phyloP scores from a whole-genome alignment of 352 stramenopile species.

The Pythium phragmitis region DNA sequence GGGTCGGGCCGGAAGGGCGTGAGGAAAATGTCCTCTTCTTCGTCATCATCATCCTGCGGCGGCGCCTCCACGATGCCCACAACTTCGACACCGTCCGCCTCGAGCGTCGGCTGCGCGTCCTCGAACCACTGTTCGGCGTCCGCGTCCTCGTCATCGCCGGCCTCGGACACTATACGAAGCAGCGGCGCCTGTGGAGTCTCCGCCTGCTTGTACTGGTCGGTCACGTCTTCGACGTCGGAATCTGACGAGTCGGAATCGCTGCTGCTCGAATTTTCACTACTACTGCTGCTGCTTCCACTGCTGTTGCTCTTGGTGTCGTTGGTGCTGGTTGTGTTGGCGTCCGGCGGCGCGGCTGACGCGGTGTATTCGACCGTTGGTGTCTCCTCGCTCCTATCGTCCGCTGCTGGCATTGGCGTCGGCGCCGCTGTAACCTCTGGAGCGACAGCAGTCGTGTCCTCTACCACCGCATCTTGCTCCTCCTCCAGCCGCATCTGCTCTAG shows the following conservation, averaged over 20 bases:
- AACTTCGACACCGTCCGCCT: slow-evolving; percentile 21
- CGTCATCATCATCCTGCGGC: slow-evolving; percentile 9
- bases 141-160: slow-evolving; percentile 7
- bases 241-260: slow-evolving; percentile 28
- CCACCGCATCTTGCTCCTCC: slow-evolving; percentile 1
- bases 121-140: slow-evolving; percentile 30
- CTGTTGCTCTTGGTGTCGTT: slow-evolving; percentile 26
- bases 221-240: slow-evolving; percentile 28
- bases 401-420: neutral
- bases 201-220: slow-evolving; percentile 18
- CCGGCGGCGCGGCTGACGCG: slow-evolving; percentile 10
- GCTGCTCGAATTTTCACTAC: slow-evolving; percentile 21
- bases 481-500: slow-evolving; percentile 3
- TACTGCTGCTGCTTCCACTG: slow-evolving; percentile 24
- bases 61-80: slow-evolving; percentile 6
- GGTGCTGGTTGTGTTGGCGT: slow-evolving; percentile 24
- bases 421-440: neutral
- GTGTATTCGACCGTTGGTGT: neutral
- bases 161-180: slow-evolving; percentile 11
- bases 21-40: slow-evolving; percentile 27
- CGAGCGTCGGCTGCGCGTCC: slow-evolving; percentile 3
- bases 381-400: neutral
- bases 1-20: slow-evolving; percentile 6
- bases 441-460: neutral
- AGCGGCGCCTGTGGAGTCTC: neutral